Base-by-base conservation (phyloP, 306 rosid genomes). In the Rosa rugosa region DNA sequence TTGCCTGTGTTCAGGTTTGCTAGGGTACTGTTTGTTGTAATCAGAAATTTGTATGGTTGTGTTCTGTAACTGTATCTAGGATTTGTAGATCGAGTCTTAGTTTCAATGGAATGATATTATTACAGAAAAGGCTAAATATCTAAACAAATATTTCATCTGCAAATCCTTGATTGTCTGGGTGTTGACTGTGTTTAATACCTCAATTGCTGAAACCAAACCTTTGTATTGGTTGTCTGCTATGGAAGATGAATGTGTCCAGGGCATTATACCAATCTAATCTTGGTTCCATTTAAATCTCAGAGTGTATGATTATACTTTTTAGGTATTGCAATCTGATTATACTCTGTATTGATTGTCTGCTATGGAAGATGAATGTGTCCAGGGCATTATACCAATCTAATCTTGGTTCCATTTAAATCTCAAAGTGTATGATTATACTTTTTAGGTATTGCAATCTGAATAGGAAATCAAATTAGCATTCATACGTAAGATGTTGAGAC, bases 41-140 rank as follows among this genome's bases (percentile, higher is more conserved):
- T 50, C 71, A 45, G 79, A 75, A 50, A 75, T 63, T 46, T 75
- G 79, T 13, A 63, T 63, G 70, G 70, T 63, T 47, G 17, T 75
- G 49, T 75, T 68, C 34, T 34, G 41, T 64, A 75, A 62, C 34
- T 75, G 53, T 46, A 75, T 63, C 46, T 75, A 75, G 79, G 59
- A 75, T 62, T 75, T 63, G 71, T 75, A 75, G 78, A 38, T 75
- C 16, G 57, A 23, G 54, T 63, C 22, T 75, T n/a, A 27, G 23
- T 63, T 41, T 13, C n/a, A 75, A 34, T 75, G 79, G 71, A 63
- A 62, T 75, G 59, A 38, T 53, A 3, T 38, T 59, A 25, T 75
- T 75, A 14, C 57, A 23, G 56, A 41, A 42, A 75, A 25, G 34
- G 44, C 4, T 31, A 27, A 47, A 71, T 25, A 31, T 50, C 60